Base-by-base conservation (phyloP, 208 protist genomes). In the Trypanosoma lewisi region DNA sequence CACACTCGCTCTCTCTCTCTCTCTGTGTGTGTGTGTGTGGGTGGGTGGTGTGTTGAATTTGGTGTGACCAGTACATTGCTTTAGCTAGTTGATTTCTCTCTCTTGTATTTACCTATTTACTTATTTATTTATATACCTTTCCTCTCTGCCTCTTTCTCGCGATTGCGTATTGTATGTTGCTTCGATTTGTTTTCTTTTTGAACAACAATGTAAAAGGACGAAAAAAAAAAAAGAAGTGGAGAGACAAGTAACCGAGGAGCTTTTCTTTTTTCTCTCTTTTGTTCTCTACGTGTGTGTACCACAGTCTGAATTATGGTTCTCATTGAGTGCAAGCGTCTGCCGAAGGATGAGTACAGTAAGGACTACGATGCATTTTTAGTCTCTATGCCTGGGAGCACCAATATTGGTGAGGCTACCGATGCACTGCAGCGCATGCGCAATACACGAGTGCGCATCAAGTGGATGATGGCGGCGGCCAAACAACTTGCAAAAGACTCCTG, bases 291-390 rank as follows among this genome's bases (percentile, higher is more conserved):
- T 12, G 5, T 47, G 60, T 56, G 50, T 33, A n/a, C 17, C 37
- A 9, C 6, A 31, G 52, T 28, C 28, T 34, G 11, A 17, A 7
- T 36, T 14, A 96, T 96, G 91, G 91, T 96, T 47, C 79, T 96
- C 45, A 75, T 96, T 4, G 84, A 96, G 59, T 92, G 85, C 73
- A 95, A 95, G 60, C 89, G 89, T 12, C 73, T 96, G 23, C 87
- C 87, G 2, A 91, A 91, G 74, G 91, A 96, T 75, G 87, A 93
- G 75, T 89, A 96, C 72, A 96, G 87, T 73, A 91, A 91, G 44
- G 87, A 93, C 71, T 92, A 89, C 51, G 91, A 96, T 53, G 78
- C 83, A 11, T 94, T 93, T 61, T 56, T 94, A 9, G 53, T 78
- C 3, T 83, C 79, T 16, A 41, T 87, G 3, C 76, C 88, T 9